A percentile compares a stretch with the other conserved stretches of the same genome.
These are phyloP conservation scores for Drechslerella dactyloides DNA, from an alignment of 2,329 filamentous ascomycete genomes.

Conservation along the genomic window DNA sequence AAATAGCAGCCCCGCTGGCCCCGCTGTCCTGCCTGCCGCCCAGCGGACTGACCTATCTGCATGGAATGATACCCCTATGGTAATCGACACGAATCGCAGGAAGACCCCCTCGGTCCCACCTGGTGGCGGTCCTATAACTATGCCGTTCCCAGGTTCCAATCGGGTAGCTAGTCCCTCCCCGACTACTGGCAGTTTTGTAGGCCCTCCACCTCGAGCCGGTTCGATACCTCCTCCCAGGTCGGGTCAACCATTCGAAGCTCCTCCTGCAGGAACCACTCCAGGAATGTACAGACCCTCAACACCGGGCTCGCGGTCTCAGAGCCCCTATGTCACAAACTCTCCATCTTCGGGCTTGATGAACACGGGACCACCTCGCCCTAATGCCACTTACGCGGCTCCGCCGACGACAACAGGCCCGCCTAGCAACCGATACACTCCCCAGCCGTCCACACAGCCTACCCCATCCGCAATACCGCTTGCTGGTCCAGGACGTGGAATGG, in stretches of 20 bases:
- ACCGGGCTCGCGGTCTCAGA: slow-evolving; percentile 68
- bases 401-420: slow-evolving; percentile 58
- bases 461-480: slow-evolving; percentile 16
- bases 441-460: slow-evolving; percentile 17
- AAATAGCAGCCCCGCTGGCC: slow-evolving; percentile 72
- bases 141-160: slow-evolving; percentile 72
- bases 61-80: slow-evolving; percentile 95
- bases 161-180: slow-evolving; percentile 81
- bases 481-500: slow-evolving; percentile 52
- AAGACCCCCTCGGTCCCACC: slow-evolving; percentile 73
- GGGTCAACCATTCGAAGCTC: slow-evolving; percentile 30
- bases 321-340: slow-evolving; percentile 61
- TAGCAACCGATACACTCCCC: slow-evolving; percentile 38
- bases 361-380: slow-evolving; percentile 58
- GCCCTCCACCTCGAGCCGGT: slow-evolving; percentile 71
- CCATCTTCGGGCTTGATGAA: slow-evolving; percentile 61
- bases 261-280: slow-evolving; percentile 53
- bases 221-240: slow-evolving; percentile 58
- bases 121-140: slow-evolving; percentile 67
- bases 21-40: slow-evolving; percentile 71
- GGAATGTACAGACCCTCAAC: slow-evolving; percentile 58
- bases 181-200: slow-evolving; percentile 73
- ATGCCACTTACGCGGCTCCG: slow-evolving; percentile 69
- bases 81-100: slow-evolving; percentile 76
- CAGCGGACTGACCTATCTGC: slow-evolving; percentile 70